Conservation (phyloP, 352 stramenopile species). For the Globisporangium uncinulatum region DNA sequence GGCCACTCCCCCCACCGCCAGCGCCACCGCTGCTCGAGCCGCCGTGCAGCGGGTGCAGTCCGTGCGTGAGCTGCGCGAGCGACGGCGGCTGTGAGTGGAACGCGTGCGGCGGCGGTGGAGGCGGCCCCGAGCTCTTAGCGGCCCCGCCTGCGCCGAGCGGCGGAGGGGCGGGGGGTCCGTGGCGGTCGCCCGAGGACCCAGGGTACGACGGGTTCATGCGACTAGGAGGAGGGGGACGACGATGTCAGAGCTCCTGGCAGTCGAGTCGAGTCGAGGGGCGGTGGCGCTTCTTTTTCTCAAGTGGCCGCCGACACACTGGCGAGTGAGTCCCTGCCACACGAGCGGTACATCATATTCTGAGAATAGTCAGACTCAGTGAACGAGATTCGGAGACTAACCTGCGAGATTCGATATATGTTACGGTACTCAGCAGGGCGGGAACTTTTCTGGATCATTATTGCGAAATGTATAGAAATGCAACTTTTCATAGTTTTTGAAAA, state of each 20-base stretch:
- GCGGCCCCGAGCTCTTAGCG: slow-evolving; percentile 30
- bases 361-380: not conserved
- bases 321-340: too few relatives aligned
- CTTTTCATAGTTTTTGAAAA: too few relatives aligned
- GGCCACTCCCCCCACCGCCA: slow-evolving; percentile 1
- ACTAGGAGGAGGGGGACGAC: not conserved
- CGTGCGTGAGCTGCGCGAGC: slow-evolving; percentile 53
- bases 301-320: slow-evolving; percentile 3
- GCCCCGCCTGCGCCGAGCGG: slow-evolving; percentile 26
- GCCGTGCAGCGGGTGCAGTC: slow-evolving; percentile 66
- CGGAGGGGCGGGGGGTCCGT: slow-evolving; percentile 33
- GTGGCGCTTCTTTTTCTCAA: slow-evolving; percentile 19
- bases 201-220: slow-evolving; percentile 78
- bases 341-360: not conserved
- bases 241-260: not conserved
- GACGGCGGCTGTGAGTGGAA: slow-evolving; percentile 67
- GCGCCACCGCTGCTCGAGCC: slow-evolving; percentile 20
- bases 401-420: too few relatives aligned
- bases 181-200: slow-evolving; percentile 57
- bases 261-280: not conserved
- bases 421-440: too few relatives aligned
- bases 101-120: slow-evolving; percentile 26
- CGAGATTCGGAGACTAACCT: too few relatives aligned
- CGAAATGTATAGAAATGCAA: too few relatives aligned
- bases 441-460: too few relatives aligned